Evolutionary conservation across 169 alveolate genomes (phyloP).

Genomic region (Eimeria necatrix): DNA sequence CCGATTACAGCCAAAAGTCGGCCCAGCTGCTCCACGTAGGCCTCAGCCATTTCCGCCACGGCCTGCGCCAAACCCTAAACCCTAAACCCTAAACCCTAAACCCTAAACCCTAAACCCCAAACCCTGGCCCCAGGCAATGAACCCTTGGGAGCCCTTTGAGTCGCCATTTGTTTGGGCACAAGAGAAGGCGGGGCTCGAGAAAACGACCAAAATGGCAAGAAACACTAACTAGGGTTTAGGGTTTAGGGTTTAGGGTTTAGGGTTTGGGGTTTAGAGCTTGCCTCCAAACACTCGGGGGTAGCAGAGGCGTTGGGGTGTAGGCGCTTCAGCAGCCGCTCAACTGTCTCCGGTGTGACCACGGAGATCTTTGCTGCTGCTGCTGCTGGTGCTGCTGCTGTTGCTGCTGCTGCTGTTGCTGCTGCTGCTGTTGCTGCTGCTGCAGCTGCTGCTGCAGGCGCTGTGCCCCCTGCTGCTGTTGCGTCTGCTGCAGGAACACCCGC

Average conservation of each 20-base stretch:
- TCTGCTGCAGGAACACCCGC: conserved; percentile 88
- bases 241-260: too few species aligned
- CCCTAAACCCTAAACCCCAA: too few species aligned
- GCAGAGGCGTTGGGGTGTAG: background rate
- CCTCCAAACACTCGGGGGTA: background rate
- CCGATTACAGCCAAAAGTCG: background rate
- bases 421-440: background rate
- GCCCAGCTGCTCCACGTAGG: background rate
- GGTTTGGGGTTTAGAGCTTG: too few species aligned
- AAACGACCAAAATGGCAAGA: too few species aligned
- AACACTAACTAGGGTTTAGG: too few species aligned
- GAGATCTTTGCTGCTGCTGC: background rate
- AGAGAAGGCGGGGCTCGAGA: too few species aligned
- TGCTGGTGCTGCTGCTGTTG: background rate
- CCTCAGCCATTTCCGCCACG: background rate
- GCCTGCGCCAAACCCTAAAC: too few species aligned
- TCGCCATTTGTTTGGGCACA: too few species aligned
- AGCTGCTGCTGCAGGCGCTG: conserved; percentile 85
- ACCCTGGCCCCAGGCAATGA: too few species aligned
- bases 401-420: too few species aligned
- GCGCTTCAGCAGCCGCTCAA: conserved; percentile 11
- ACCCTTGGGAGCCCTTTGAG: too few species aligned
- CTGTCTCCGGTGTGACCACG: background rate
- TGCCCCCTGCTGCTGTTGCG: conserved; percentile 87
- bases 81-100: too few species aligned